Evolutionary conservation across 805 yeast species (phyloP).

Genomic region (Yarrowia hollandica): DNA sequence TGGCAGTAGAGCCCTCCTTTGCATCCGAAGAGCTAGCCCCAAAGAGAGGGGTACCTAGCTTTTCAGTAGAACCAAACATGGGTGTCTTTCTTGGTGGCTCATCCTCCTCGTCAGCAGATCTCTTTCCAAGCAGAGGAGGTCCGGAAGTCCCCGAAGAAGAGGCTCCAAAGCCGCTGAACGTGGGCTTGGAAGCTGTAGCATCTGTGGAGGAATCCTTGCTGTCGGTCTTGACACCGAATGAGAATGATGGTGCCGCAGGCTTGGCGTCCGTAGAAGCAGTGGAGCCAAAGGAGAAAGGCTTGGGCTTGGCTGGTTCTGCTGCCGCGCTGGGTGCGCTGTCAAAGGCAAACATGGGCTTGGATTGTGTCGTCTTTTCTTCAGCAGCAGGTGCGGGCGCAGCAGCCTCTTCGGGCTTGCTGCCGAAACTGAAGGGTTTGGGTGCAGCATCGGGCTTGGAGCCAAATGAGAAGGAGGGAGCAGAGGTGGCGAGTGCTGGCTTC

Average conservation of each 20-base stretch:
- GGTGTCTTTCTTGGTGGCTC: not conserved
- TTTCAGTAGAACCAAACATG: not conserved
- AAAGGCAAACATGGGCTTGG: constrained; percentile 5
- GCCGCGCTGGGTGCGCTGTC: not conserved
- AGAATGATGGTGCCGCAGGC: not conserved
- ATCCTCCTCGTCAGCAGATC: not conserved
- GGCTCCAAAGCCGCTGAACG: too few relatives aligned
- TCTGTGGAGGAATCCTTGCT: too few relatives aligned
- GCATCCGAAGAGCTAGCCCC: not conserved
- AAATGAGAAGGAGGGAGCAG: not conserved
- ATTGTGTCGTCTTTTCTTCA: not conserved
- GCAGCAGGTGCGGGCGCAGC: too few relatives aligned
- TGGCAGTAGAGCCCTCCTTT: not conserved
- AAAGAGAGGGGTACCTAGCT: not conserved
- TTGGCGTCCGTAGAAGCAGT: not conserved
- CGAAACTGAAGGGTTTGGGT: not conserved
- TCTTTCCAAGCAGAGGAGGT: not conserved
- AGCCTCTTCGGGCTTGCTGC: not conserved
- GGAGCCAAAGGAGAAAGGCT: constrained; percentile 5
- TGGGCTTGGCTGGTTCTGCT: not conserved
- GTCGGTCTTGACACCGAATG: constrained; percentile 11
- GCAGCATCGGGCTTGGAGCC: constrained; percentile 1
- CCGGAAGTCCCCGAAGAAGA: not conserved
- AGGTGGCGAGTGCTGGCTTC: not conserved
- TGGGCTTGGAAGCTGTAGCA: too few relatives aligned